Conservation (phyloP, 805 yeast genomes). For the Starmerella bombicola region DNA sequence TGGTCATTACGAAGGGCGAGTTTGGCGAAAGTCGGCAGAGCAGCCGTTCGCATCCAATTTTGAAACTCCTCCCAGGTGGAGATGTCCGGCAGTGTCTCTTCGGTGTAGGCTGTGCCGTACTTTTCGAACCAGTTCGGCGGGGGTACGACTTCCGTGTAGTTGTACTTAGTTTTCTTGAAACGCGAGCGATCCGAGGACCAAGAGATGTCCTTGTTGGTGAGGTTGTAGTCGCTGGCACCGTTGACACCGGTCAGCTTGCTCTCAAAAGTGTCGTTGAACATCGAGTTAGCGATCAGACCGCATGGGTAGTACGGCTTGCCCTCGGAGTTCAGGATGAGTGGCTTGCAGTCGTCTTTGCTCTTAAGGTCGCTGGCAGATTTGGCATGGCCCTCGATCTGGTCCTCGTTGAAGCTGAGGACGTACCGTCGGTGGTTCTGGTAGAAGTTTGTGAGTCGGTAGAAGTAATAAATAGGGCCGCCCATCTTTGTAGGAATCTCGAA, state of each 20-base stretch:
- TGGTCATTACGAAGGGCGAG: slow-evolving; percentile 63
- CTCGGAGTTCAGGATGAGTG: slow-evolving; percentile 33
- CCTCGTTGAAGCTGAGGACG: slow-evolving; percentile 70
- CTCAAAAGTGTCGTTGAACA: slow-evolving; percentile 76
- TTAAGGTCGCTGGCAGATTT: slow-evolving; percentile 40
- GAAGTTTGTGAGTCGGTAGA: slow-evolving; percentile 79
- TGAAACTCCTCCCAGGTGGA: slow-evolving; percentile 71
- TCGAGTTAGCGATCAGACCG: slow-evolving; percentile 86
- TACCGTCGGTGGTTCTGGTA: slow-evolving; percentile 91
- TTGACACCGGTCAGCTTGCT: slow-evolving; percentile 33
- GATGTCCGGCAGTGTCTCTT: slow-evolving; percentile 63
- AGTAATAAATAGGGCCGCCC: slow-evolving; percentile 58
- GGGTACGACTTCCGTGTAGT: slow-evolving; percentile 63
- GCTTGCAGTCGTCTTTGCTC: slow-evolving; percentile 45
- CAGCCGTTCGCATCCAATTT: slow-evolving; percentile 98
- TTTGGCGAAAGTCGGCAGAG: slow-evolving; percentile 78
- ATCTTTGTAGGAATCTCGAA: slow-evolving; percentile 64
- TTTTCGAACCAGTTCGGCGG: slow-evolving; percentile 80
- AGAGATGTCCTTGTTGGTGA: slow-evolving; percentile 54
- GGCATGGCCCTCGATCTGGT: slow-evolving; percentile 69
- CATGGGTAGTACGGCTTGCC: slow-evolving; percentile 77
- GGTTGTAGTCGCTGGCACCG: slow-evolving; percentile 29
- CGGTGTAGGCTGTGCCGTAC: slow-evolving; percentile 84
- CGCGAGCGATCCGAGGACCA: slow-evolving; percentile 70
- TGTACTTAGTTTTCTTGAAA: slow-evolving; percentile 61